Conservation (phyloP, 805 yeast species). For the Yamadazyma kitorensis region DNA sequence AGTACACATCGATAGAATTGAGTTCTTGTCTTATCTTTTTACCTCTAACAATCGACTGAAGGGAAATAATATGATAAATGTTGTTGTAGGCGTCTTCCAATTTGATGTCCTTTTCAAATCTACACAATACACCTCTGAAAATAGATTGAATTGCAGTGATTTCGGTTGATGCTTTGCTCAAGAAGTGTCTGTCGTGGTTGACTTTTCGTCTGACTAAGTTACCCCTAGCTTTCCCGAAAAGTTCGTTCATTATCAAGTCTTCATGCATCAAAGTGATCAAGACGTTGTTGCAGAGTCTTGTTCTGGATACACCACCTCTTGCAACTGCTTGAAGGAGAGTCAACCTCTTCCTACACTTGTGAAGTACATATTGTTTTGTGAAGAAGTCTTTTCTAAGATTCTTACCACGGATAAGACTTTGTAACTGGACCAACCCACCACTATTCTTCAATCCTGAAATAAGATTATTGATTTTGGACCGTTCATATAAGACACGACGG, state of each 20-base stretch:
- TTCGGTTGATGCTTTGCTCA: constrained; percentile 17
- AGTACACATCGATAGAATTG: constrained; percentile 40
- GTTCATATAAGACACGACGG: constrained; percentile 23
- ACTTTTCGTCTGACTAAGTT: constrained; percentile 31
- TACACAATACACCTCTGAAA: constrained; percentile 59
- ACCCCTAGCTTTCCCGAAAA: constrained; percentile 47
- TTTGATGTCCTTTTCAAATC: constrained; percentile 55
- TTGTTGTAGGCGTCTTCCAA: constrained; percentile 52
- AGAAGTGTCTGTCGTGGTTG: constrained; percentile 12
- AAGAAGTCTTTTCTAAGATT: constrained; percentile 25
- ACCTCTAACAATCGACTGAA: constrained; percentile 62
- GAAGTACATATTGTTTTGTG: constrained; percentile 7
- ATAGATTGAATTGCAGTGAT: constrained; percentile 52
- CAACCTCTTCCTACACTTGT: constrained; percentile 7
- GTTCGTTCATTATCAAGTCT: constrained; percentile 32
- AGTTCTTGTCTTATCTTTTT: constrained; percentile 34
- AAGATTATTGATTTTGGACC: constrained; percentile 12
- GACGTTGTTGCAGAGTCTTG: constrained; percentile 40
- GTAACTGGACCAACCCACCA: constrained; percentile 29
- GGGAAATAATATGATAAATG: constrained; percentile 31
- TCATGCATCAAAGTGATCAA: constrained; percentile 40
- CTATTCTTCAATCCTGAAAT: constrained; percentile 17
- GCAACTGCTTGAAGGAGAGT: constrained; percentile 42
- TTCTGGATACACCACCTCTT: constrained; percentile 45
- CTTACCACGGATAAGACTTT: constrained; percentile 38